phyloP scores from a whole-genome alignment of 2,329 filamentous ascomycete genomes.

The Fusarium penzigii region DNA sequence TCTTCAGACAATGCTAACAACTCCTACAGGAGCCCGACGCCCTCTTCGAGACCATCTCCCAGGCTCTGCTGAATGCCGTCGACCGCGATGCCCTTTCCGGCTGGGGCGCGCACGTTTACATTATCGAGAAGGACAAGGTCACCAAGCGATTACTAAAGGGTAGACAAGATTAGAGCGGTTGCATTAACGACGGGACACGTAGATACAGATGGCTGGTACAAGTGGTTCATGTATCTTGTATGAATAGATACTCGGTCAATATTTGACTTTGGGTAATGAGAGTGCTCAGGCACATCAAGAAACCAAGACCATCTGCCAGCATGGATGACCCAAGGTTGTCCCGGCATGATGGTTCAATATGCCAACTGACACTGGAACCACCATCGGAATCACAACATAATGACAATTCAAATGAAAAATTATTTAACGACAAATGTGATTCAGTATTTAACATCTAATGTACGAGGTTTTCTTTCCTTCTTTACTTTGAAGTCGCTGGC shows the following conservation, averaged over 20 bases:
- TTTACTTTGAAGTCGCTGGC: neutral
- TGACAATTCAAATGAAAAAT: conserved; percentile 5
- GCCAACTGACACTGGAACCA: neutral
- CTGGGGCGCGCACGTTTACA: conserved; percentile 98
- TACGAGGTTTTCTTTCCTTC: too few species aligned
- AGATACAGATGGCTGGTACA: conserved; percentile 10
- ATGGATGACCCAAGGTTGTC: neutral
- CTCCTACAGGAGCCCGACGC: conserved; percentile 71
- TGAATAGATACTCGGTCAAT: conserved; percentile 35
- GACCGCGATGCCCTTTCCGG: conserved; percentile 96
- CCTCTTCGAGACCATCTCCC: conserved; percentile 97
- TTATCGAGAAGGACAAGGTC: conserved; percentile 99
- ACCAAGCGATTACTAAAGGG: conserved; percentile 98
- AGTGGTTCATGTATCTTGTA: conserved; percentile 34
- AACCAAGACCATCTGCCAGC: neutral
- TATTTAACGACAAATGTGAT: neutral
- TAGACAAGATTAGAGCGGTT: conserved; percentile 74
- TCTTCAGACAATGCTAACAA: conserved; percentile 17
- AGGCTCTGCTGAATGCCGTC: conserved; percentile 91
- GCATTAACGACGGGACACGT: conserved; percentile 16
- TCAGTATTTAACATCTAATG: neutral
- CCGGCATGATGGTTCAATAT: neutral
- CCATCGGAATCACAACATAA: neutral
- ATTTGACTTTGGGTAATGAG: conserved; percentile 29
- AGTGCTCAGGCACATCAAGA: conserved; percentile 23